phyloP scores from a whole-genome alignment of 1,284 basidiomycete species.

The Ganoderma boninense region DNA sequence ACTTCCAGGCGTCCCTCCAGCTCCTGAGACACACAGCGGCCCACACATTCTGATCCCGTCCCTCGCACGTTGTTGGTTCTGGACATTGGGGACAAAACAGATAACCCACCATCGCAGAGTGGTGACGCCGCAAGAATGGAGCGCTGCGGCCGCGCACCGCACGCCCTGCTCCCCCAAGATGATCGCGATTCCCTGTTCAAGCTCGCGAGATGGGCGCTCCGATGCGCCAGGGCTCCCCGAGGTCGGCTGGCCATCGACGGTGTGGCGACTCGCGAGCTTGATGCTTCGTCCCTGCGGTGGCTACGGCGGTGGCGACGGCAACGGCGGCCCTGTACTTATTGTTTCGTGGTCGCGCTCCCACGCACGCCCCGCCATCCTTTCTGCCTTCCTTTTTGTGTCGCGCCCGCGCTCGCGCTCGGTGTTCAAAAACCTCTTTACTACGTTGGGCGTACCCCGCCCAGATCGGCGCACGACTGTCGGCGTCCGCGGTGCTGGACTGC shows the following conservation, averaged over 20 bases:
- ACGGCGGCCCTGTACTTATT: not conserved
- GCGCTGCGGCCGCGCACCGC: not conserved
- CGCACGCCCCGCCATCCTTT: slow-evolving; percentile 1
- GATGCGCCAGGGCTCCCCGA: not conserved
- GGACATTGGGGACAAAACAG: not conserved
- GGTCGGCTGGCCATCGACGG: not conserved
- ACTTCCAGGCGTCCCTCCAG: not conserved
- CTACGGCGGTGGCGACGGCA: not conserved
- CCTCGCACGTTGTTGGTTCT: not conserved
- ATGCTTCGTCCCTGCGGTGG: not conserved
- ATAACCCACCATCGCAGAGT: not conserved
- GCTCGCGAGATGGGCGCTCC: slow-evolving; percentile 7
- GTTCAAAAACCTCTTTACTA: not conserved
- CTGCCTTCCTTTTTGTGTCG: not conserved
- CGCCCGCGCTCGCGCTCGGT: slow-evolving; percentile 3
- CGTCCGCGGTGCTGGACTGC: not conserved
- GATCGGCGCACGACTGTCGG: not conserved
- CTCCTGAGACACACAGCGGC: not conserved
- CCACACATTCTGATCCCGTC: not conserved
- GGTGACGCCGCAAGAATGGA: slow-evolving; percentile 14
- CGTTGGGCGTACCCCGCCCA: not conserved
- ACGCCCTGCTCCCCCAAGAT: not conserved
- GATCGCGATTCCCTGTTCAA: not conserved
- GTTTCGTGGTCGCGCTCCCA: slow-evolving; percentile 4
- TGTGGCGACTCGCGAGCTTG: not conserved